Base-by-base conservation (phyloP, 2,329 filamentous ascomycete species). In the Fusarium sublunatum region DNA sequence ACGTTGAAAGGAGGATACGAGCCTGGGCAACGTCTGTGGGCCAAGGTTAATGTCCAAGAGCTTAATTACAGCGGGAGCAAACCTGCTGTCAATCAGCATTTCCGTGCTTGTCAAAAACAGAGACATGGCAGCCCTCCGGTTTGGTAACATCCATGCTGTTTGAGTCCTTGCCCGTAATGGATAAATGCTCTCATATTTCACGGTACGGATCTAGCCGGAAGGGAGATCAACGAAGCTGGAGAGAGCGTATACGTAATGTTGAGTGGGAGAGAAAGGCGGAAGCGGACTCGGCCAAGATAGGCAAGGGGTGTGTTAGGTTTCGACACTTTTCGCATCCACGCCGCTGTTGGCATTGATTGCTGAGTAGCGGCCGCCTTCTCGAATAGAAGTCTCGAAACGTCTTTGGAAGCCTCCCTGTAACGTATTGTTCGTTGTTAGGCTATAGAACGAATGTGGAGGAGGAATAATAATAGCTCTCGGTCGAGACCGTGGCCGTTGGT, bases 181-280 rank as follows among this genome's bases (percentile, higher is more conserved):
- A 35, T 43, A 40, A 34, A 41, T 54, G 41, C 53, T 58, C 40
- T 57, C 52, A 46, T 55, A 60, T 68, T 52, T 53, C 52, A 62
- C 44, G 44, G 46, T 50, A 38, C 60, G 57, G 65, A 70, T 69
- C 66, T 69, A 70, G 61, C 67, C 65, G 65, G 42, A 47, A 59
- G 50, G 53, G 58, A 67, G 63, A 70, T 67, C 53, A 58, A 39
- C 45, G 52, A 61, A 52, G 57, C 45, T 69, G 59, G 60, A 56
- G 58, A 42, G 34, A 31, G 26, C 34, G 12, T 32, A 24, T 26
- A 48, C 58, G 49, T 46, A 51, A 53, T 48, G 40, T 43, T 36
- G 54, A 42, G 57, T 64, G 51, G 39, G 38, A 55, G 47, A 31
- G 48, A 38, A 60, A 60, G 42, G 50, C 48, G 26, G 35, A 41